Evolutionary conservation across 2,329 filamentous ascomycete species (phyloP), one percentile per base, ranked within the genome.

Genomic region (Claviceps quebecensis): DNA sequence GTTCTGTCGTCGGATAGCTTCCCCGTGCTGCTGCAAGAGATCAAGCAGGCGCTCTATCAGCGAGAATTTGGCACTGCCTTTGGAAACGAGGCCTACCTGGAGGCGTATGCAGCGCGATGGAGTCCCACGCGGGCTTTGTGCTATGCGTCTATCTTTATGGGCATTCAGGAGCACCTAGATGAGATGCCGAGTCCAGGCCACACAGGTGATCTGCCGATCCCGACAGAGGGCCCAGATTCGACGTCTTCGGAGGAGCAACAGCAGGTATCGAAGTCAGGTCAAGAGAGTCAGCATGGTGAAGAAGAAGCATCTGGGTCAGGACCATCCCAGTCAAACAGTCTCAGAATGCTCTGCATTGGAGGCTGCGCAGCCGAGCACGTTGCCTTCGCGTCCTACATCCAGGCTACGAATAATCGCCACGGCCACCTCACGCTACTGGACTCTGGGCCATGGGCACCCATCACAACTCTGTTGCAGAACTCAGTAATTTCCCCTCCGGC

Each of bases 91-190:
- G 80, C 84, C 45, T 78, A 84, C 59, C 75, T 96, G 17, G 80
- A 85, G 54, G 86, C 85, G 9, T 98, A 98, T 70, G 87, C 88
- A 8, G 79, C 87, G 50, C 73, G 93, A 59, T 98, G 91, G 90
- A 95, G 89, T 66, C 87, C 91, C 1, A 85, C 86, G 49, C 76
- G 93, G 50, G 86, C 89, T 0, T 69, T 97, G 49, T 87, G 84
- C 56, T 97, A 97, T 67, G 72, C 80, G n/a, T 62, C 68, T 2
- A 67, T 82, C n/a, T 65, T 84, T 39, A 53, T 65, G 47, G 61
- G 60, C 7, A 61, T 78, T 13, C 54, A 56, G 9, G 53, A 56
- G 1, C 57, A 72, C 29, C 55, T 74, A 2, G 57, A 63, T 26
- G 54, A 51, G n/a, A 59, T 70, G 5, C 14, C 38, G 11, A 8